A percentile compares a stretch with the other conserved stretches of the same genome.
Conservation (phyloP, 2,329 filamentous ascomycete species). For the Hypoxylon sp. region DNA sequence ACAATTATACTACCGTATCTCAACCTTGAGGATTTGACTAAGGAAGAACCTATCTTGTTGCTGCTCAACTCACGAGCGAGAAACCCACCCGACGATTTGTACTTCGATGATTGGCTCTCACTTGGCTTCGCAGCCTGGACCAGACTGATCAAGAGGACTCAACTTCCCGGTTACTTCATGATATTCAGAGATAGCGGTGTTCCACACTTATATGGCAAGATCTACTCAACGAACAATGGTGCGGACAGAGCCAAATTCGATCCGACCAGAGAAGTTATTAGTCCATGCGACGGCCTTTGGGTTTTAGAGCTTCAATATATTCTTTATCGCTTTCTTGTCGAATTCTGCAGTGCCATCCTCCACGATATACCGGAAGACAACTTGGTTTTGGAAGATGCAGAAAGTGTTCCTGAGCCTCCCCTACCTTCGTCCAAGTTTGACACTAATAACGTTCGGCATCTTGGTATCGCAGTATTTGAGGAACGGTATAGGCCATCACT, state of each 20-base stretch:
- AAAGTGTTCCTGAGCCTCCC: not conserved
- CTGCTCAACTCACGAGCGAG: conserved; percentile 23
- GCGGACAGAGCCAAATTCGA: not conserved
- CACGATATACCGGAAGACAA: conserved; percentile 11
- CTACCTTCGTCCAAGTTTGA: not conserved
- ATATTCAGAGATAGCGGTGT: conserved; percentile 1
- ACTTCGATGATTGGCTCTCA: not conserved
- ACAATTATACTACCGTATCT: conserved; percentile 21
- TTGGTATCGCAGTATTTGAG: conserved; percentile 10
- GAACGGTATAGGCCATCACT: conserved; percentile 5
- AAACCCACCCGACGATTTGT: conserved; percentile 8
- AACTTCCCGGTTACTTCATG: conserved; percentile 3
- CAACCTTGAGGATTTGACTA: conserved; percentile 28
- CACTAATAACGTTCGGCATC: not conserved
- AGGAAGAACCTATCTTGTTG: conserved; percentile 19
- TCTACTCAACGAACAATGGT: not conserved
- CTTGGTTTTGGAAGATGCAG: not conserved
- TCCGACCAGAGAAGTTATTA: not conserved
- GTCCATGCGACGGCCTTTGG: conserved; percentile 6
- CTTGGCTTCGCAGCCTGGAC: not conserved
- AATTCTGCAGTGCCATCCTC: conserved; percentile 14
- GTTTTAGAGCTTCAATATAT: conserved; percentile 15
- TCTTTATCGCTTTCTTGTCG: conserved; percentile 17
- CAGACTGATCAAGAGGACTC: not conserved
- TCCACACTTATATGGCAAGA: conserved; percentile 17